Conservation (phyloP, 106 monocot species). For the Allium sativum region DNA sequence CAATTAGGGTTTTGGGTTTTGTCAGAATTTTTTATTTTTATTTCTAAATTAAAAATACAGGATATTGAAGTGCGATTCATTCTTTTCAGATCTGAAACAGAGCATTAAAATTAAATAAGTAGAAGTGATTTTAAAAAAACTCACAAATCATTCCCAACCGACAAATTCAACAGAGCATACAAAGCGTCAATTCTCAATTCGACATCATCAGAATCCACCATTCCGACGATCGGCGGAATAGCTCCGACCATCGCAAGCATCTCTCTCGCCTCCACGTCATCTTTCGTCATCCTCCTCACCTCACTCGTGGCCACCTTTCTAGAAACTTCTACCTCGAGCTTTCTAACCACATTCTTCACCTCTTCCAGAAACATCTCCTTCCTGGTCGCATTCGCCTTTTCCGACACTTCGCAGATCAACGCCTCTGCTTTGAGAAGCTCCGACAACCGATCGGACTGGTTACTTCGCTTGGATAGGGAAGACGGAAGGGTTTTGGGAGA, state of each 20-base stretch:
- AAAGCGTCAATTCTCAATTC: slow-evolving; percentile 34
- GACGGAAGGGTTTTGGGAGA: neutral
- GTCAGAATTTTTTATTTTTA: too few species aligned
- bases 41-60: too few species aligned
- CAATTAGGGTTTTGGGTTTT: slow-evolving; percentile 1
- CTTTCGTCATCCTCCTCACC: slow-evolving; percentile 56
- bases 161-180: slow-evolving; percentile 83
- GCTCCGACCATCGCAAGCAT: slow-evolving; percentile 61
- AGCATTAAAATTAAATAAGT: neutral
- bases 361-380: slow-evolving; percentile 33
- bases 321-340: slow-evolving; percentile 9
- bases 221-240: slow-evolving; percentile 48
- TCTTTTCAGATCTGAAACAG: too few species aligned
- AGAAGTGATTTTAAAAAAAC: neutral
- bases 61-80: too few species aligned
- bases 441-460: slow-evolving; percentile 17
- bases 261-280: slow-evolving; percentile 47
- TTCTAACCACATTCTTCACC: slow-evolving; percentile 35
- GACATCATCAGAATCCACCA: slow-evolving; percentile 28
- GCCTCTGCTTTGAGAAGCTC: slow-evolving; percentile 33
- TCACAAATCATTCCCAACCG: slow-evolving; percentile 61
- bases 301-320: slow-evolving; percentile 26
- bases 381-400: slow-evolving; percentile 13
- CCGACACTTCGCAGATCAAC: slow-evolving; percentile 1
- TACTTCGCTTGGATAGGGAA: slow-evolving; percentile 11